Evolutionary conservation across 1,139 yeast species (phyloP).

Genomic region (Yamadazyma atmosphaerica): DNA sequence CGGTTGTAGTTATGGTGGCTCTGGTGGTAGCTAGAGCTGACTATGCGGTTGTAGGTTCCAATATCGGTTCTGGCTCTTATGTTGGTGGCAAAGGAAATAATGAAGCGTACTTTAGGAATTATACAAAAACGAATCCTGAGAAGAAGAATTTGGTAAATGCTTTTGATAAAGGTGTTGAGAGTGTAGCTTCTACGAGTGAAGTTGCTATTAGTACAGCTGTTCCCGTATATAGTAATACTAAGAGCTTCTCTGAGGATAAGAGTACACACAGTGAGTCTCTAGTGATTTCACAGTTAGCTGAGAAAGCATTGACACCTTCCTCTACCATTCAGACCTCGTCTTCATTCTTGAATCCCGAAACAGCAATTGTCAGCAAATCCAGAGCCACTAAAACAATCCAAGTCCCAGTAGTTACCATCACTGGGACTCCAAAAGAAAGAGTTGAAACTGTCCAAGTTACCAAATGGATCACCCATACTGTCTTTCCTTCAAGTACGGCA

Average conservation of each 20-base stretch:
- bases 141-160: conserved; percentile 7
- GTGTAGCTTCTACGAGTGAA: background rate
- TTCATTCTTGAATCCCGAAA: background rate
- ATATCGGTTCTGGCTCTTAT: too few species aligned
- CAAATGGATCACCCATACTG: conserved; percentile 2
- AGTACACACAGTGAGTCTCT: too few species aligned
- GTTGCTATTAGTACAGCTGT: too few species aligned
- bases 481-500: background rate
- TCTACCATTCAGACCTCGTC: background rate
- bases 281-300: too few species aligned
- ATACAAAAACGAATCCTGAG: background rate
- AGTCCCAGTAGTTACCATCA: conserved; percentile 9
- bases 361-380: background rate
- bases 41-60: background rate
- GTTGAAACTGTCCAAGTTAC: conserved; percentile 6
- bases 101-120: background rate
- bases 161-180: conserved; percentile 4
- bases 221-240: too few species aligned
- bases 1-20: background rate
- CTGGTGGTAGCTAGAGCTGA: background rate
- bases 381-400: conserved; percentile 2
- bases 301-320: too few species aligned
- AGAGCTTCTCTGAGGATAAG: too few species aligned
- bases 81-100: background rate
- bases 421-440: conserved; percentile 5